Percentiles rank a stretch among this genome's conserved stretches.
phyloP scores from a whole-genome alignment of 345 rosid genomes.

The Salix brachista region DNA sequence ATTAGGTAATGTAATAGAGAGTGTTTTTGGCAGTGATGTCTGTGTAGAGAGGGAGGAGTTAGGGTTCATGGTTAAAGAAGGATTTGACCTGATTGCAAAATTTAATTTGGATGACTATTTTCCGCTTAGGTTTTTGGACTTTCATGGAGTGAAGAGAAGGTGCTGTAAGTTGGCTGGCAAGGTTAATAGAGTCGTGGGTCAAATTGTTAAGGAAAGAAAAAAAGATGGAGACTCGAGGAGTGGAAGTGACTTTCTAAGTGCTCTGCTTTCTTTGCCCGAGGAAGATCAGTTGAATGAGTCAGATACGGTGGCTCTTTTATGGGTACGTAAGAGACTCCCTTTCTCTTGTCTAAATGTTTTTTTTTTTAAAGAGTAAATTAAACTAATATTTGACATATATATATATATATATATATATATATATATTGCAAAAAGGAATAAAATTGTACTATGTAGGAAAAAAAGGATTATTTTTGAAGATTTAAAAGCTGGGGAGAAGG shows the following conservation, averaged over 20 bases:
- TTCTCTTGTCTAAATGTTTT: background rate
- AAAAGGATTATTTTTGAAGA: too few relatives aligned
- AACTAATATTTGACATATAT: background rate
- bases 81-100: conserved; percentile 41
- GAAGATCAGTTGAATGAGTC: conserved; percentile 48
- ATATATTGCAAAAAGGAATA: too few relatives aligned
- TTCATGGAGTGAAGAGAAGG: conserved; percentile 56
- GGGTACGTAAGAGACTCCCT: conserved; percentile 38
- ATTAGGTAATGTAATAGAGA: conserved; percentile 41
- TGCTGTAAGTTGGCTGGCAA: conserved; percentile 37
- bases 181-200: conserved; percentile 40
- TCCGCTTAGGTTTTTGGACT: conserved; percentile 46
- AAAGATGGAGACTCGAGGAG: background rate
- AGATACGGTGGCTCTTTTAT: conserved; percentile 50
- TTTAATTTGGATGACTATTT: conserved; percentile 59
- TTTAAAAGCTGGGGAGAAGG: too few relatives aligned
- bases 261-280: conserved; percentile 51
- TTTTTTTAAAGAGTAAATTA: background rate
- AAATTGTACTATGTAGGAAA: too few relatives aligned
- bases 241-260: conserved; percentile 43
- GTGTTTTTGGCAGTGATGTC: conserved; percentile 43
- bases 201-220: conserved; percentile 40
- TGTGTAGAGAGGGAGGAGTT: conserved; percentile 18
- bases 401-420: too few relatives aligned
- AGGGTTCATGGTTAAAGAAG: conserved; percentile 50